Evolutionary conservation across 1,284 basidiomycete species (phyloP), one percentile per base, ranked within the genome.

Genomic region (Golubevia sp.): DNA sequence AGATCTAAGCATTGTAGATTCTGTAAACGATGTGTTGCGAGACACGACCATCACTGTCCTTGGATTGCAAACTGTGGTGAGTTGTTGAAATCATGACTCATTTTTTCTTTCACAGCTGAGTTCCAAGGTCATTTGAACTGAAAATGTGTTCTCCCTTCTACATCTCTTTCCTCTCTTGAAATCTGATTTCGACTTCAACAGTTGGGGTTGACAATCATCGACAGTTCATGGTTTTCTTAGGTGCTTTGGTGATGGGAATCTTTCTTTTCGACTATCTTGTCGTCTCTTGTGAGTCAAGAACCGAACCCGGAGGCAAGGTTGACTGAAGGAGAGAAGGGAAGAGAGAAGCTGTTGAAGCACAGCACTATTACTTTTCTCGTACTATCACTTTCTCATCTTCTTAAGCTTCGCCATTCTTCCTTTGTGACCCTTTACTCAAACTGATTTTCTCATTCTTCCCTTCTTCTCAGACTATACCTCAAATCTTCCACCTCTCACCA

Each of bases 51-150:
- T 34, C 95, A 98, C 79, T 98, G 96, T 77, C 97, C 97, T 6
- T 99, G 96, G 96, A 90, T 98, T n/a, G 97, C 94, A 92, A 98
- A 98, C 85, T 98, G 96, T 83, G 90, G 92, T 93, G 80, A 50
- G 91, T 86, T 2, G n/a, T n/a, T n/a, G n/a, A n/a, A n/a, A n/a
- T n/a, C n/a, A n/a, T 23, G 1, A 20, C 52, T 20, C 7, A 30
- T 61, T n/a, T 56, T 51, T n/a, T 38, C 0, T 44, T 49, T 26
- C 49, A 30, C 15, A 4, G 53, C 18, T 48, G 50, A 44, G 18
- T 53, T 27, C 34, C 18, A 44, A 2, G n/a, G n/a, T n/a, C 56
- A 59, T 65, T 5, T 62, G 44, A 63, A 62, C 23, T 18, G 7
- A 55, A 6, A 5, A 3, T 34, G 4, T 34, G 11, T 34, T 3